Evolutionary conservation across 345 rosid species (phyloP).

Genomic region (Euclidium syriacum): DNA sequence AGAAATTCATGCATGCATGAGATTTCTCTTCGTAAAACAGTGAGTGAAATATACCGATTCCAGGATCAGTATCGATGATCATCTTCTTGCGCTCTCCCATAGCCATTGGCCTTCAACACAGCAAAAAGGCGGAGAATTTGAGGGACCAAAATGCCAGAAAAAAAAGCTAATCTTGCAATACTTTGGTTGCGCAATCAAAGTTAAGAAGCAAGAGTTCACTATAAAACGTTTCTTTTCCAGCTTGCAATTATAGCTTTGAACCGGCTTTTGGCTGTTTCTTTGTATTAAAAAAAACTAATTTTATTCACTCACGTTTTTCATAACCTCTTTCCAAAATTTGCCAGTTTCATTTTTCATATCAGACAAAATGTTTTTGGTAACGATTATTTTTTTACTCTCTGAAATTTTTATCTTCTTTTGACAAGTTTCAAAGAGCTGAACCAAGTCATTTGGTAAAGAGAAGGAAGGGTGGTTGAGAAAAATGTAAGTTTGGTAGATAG

Average conservation of each 20-base stretch:
- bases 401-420: no score
- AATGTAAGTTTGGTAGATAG: no score
- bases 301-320: not conserved
- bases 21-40: no score
- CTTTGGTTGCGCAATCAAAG: not conserved
- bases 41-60: constrained; percentile 67
- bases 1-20: not conserved
- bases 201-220: not conserved
- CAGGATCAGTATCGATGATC: constrained; percentile 96
- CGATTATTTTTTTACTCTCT: no score
- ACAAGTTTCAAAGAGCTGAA: no score
- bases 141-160: constrained; percentile 1
- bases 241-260: constrained; percentile 4
- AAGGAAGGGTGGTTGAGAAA: no score
- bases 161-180: not conserved
- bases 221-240: not conserved
- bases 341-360: not conserved
- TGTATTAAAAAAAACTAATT: not conserved
- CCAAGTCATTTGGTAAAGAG: no score
- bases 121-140: constrained; percentile 12
- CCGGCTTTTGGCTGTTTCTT: constrained; percentile 1
- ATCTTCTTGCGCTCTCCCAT: constrained; percentile 56
- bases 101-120: constrained; percentile 22
- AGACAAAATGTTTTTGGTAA: no score
- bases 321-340: not conserved